These are phyloP conservation scores for Ganoderma multipileum DNA, from an alignment of 1,284 basidiomycete genomes.

Conservation along the genomic window DNA sequence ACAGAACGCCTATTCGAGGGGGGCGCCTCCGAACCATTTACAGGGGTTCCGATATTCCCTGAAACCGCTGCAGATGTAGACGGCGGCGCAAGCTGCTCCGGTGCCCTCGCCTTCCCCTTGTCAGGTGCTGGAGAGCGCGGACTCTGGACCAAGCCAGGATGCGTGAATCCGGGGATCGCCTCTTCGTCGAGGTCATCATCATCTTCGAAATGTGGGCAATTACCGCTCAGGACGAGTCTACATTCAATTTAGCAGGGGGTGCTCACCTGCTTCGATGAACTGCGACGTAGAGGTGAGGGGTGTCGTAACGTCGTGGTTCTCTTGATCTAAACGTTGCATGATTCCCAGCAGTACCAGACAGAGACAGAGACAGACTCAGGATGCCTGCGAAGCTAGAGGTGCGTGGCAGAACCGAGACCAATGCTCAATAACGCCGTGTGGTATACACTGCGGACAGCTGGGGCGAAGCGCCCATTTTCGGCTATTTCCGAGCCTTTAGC, in stretches of 20 bases:
- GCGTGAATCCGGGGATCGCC: slow-evolving; percentile 77
- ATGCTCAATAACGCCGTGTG: slow-evolving; percentile 2
- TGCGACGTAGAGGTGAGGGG: slow-evolving; percentile 71
- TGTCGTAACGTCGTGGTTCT: slow-evolving; percentile 40
- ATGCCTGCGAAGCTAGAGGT: neutral
- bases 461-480: slow-evolving; percentile 18
- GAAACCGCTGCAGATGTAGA: slow-evolving; percentile 53
- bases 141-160: slow-evolving; percentile 55
- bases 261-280: slow-evolving; percentile 75
- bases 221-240: slow-evolving; percentile 4
- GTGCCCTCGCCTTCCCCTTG: slow-evolving; percentile 75
- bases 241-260: neutral
- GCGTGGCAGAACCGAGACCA: slow-evolving; percentile 1
- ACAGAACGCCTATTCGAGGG: slow-evolving; percentile 65
- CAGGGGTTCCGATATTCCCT: slow-evolving; percentile 73
- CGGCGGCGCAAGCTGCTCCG: slow-evolving; percentile 61
- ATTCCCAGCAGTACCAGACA: neutral
- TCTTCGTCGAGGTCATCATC: slow-evolving; percentile 84
- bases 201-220: slow-evolving; percentile 51
- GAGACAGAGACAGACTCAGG: neutral
- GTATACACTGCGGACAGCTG: neutral
- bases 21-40: slow-evolving; percentile 42
- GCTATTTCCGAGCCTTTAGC: slow-evolving; percentile 11
- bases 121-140: slow-evolving; percentile 44
- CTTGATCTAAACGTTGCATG: slow-evolving; percentile 37